Evolutionary conservation across 352 stramenopile species (phyloP).

Genomic region (Globisporangium spinosum): DNA sequence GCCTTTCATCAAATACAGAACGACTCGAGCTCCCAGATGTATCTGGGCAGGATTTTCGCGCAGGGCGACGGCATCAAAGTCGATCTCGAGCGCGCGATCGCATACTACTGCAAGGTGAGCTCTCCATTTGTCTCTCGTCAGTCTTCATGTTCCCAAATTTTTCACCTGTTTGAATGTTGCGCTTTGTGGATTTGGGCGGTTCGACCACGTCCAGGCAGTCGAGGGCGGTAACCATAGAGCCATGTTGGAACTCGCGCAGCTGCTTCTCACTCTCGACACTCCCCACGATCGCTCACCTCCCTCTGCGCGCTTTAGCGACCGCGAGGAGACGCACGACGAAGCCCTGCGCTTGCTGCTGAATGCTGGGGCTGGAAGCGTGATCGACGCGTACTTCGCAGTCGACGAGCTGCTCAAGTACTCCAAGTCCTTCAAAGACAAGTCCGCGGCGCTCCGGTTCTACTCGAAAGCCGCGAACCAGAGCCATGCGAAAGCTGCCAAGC

Average conservation of each 20-base stretch:
- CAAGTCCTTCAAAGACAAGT: slow-evolving; percentile 39
- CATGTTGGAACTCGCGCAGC: slow-evolving; percentile 52
- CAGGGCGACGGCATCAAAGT: slow-evolving; percentile 44
- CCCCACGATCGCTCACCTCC: slow-evolving; percentile 6
- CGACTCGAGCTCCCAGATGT: slow-evolving; percentile 42
- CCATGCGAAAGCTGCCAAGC: slow-evolving; percentile 44
- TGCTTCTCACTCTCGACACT: slow-evolving; percentile 29
- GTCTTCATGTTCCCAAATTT: neutral
- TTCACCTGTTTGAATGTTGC: neutral
- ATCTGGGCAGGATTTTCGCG: slow-evolving; percentile 45
- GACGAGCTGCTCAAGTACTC: slow-evolving; percentile 58
- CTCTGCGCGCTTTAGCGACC: slow-evolving; percentile 36
- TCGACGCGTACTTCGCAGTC: slow-evolving; percentile 37
- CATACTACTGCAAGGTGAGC: slow-evolving; percentile 43
- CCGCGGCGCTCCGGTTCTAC: slow-evolving; percentile 57
- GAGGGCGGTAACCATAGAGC: slow-evolving; percentile 36
- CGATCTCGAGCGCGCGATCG: slow-evolving; percentile 52
- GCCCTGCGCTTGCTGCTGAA: slow-evolving; percentile 54
- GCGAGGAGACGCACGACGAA: slow-evolving; percentile 59
- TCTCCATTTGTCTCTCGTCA: neutral
- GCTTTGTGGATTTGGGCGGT: neutral
- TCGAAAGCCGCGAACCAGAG: slow-evolving; percentile 44
- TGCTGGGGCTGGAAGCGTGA: slow-evolving; percentile 34
- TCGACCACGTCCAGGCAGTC: slow-evolving; percentile 24
- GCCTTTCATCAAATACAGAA: slow-evolving; percentile 16